These are phyloP conservation scores for Tylopilus orsonianus DNA, from an alignment of 1,284 basidiomycete genomes.

Conservation along the genomic window DNA sequence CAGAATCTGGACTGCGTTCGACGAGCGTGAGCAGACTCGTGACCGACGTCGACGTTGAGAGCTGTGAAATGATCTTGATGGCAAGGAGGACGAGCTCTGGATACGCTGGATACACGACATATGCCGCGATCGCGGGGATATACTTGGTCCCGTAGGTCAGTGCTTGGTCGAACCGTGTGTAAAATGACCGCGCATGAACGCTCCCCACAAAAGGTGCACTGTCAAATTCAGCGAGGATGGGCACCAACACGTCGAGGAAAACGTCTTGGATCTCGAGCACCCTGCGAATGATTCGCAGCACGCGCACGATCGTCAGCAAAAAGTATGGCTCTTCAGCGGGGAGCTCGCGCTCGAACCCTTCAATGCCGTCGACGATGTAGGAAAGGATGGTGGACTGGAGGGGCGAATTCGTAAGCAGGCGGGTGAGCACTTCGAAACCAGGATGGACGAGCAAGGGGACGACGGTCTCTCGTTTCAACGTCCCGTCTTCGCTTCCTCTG, in stretches of 20 bases:
- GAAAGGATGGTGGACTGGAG: constrained; percentile 74
- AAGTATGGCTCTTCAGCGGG: constrained; percentile 71
- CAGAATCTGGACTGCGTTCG: constrained; percentile 81
- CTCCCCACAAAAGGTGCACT: constrained; percentile 52
- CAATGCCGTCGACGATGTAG: constrained; percentile 76
- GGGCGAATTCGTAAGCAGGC: constrained; percentile 72
- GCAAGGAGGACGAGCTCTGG: constrained; percentile 77
- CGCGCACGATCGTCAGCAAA: constrained; percentile 73
- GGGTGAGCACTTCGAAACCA: constrained; percentile 84
- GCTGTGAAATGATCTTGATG: constrained; percentile 74
- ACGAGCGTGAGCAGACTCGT: constrained; percentile 78
- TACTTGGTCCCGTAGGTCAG: constrained; percentile 75
- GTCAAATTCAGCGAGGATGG: constrained; percentile 69
- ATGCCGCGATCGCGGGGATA: constrained; percentile 82
- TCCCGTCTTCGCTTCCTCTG: constrained; percentile 47
- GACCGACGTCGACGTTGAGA: constrained; percentile 61
- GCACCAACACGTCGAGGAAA: constrained; percentile 87
- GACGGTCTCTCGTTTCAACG: constrained; percentile 52
- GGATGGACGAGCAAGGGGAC: constrained; percentile 72
- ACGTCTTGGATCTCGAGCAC: constrained; percentile 85
- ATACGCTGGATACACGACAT: constrained; percentile 73
- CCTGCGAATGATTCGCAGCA: constrained; percentile 81
- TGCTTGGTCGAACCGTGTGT: constrained; percentile 77
- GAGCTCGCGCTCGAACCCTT: constrained; percentile 72
- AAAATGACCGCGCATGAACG: constrained; percentile 64